Evolutionary conservation across 805 yeast genomes (phyloP).

Genomic region (Saturnispora quitensis): DNA sequence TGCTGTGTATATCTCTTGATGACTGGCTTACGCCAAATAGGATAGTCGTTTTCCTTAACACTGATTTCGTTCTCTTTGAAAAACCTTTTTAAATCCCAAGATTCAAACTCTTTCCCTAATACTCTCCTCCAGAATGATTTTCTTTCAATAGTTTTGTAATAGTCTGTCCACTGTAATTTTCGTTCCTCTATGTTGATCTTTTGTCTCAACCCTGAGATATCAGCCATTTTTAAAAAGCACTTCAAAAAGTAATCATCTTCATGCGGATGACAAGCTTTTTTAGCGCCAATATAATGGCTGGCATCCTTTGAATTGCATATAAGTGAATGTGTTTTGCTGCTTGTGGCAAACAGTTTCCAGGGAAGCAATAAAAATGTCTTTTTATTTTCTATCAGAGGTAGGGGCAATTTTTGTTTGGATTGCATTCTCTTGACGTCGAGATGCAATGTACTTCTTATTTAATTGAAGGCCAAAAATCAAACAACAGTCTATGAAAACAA

Average conservation of each 20-base stretch:
- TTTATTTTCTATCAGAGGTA: neutral
- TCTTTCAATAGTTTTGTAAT: conserved; percentile 3
- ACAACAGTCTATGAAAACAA: neutral
- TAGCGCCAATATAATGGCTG: conserved; percentile 11
- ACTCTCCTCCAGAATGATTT: neutral
- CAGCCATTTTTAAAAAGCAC: conserved; percentile 16
- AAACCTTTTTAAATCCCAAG: conserved; percentile 12
- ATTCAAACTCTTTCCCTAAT: conserved; percentile 6
- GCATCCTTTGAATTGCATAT: conserved; percentile 10
- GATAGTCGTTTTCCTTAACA: conserved; percentile 13
- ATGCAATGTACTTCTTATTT: neutral
- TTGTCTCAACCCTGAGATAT: conserved; percentile 19
- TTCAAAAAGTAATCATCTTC: conserved; percentile 19
- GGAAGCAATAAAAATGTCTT: neutral
- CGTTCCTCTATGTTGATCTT: conserved; percentile 11
- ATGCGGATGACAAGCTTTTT: conserved; percentile 8
- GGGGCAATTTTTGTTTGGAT: neutral
- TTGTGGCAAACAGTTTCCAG: conserved; percentile 18
- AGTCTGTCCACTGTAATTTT: conserved; percentile 9
- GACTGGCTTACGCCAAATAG: conserved; percentile 18
- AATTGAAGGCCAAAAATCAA: neutral
- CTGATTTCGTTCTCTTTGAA: conserved; percentile 12
- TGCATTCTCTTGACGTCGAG: neutral
- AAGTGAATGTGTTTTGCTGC: conserved; percentile 19
- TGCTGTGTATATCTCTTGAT: conserved; percentile 5